Conservation (phyloP, 2,329 filamentous ascomycete genomes). For the Talaromyces sp. region DNA sequence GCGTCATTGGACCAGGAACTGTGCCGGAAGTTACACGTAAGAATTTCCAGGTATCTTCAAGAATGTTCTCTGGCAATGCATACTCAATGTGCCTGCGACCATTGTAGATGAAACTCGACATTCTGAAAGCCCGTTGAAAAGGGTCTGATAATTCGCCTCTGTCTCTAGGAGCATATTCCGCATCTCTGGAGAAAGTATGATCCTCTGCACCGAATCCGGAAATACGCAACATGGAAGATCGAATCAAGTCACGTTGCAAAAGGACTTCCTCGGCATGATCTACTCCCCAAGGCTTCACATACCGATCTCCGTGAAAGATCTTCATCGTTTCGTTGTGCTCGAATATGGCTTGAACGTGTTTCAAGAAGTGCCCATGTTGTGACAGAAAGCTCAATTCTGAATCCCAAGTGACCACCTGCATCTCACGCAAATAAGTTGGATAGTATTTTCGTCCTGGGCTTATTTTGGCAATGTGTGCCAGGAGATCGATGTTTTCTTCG, state of each 20-base stretch:
- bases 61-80: not conserved
- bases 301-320: not conserved
- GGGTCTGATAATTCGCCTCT: not conserved
- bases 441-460: not conserved
- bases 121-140: not conserved
- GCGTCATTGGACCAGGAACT: conserved; percentile 4
- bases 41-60: not conserved
- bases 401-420: not conserved
- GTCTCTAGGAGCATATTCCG: not conserved
- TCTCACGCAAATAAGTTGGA: not conserved
- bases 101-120: not conserved
- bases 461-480: not conserved
- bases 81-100: not conserved
- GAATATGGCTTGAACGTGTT: not conserved
- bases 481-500: not conserved
- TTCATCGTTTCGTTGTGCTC: not conserved
- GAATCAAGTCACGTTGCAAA: not conserved
- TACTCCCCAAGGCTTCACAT: conserved; percentile 12
- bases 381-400: not conserved
- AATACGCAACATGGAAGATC: not conserved
- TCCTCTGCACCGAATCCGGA: conserved; percentile 2
- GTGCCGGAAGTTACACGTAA: not conserved
- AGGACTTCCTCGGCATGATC: not conserved
- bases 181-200: not conserved
- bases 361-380: not conserved